These are phyloP conservation scores for Phalaenopsis aphrodite DNA, from an alignment of 106 monocot species.

Conservation along the genomic window DNA sequence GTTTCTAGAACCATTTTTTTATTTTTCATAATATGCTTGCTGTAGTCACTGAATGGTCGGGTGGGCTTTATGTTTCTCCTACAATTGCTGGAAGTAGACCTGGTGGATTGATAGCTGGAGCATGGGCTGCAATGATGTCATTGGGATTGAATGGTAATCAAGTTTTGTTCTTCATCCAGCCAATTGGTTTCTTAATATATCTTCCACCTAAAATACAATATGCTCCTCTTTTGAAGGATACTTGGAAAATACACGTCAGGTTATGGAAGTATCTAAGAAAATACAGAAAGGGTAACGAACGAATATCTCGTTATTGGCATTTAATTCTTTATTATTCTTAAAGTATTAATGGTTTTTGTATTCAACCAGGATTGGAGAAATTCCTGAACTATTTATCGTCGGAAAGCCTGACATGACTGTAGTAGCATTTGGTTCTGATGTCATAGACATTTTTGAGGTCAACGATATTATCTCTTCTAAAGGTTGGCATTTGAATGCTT, in stretches of 20 bases:
- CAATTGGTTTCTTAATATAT: not conserved
- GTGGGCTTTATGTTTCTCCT: conserved; percentile 98
- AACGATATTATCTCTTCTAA: conserved; percentile 84
- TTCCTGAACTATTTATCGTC: conserved; percentile 62
- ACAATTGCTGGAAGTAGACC: conserved; percentile 94
- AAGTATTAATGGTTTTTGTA: not conserved
- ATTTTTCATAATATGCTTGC: not conserved
- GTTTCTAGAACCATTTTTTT: not conserved
- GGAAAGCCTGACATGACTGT: conserved; percentile 90
- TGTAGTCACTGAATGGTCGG: conserved; percentile 95
- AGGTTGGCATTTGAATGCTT: conserved; percentile 92
- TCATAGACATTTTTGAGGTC: conserved; percentile 83
- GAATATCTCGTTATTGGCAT: not conserved
- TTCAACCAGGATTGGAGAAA: conserved; percentile 61
- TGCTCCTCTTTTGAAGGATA: conserved; percentile 52
- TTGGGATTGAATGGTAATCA: conserved; percentile 69
- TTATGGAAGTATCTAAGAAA: conserved; percentile 88
- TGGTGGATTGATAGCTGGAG: conserved; percentile 93
- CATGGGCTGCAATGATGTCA: conserved; percentile 98
- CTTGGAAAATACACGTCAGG: conserved; percentile 77
- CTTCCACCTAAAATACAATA: not conserved
- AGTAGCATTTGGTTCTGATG: conserved; percentile 77
- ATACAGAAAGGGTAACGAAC: conserved; percentile 70
- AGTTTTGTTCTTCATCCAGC: not conserved
- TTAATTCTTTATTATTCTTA: not conserved